These are phyloP conservation scores for Phlebopus sp. DNA, from an alignment of 1,284 basidiomycete species.

Conservation along the genomic window DNA sequence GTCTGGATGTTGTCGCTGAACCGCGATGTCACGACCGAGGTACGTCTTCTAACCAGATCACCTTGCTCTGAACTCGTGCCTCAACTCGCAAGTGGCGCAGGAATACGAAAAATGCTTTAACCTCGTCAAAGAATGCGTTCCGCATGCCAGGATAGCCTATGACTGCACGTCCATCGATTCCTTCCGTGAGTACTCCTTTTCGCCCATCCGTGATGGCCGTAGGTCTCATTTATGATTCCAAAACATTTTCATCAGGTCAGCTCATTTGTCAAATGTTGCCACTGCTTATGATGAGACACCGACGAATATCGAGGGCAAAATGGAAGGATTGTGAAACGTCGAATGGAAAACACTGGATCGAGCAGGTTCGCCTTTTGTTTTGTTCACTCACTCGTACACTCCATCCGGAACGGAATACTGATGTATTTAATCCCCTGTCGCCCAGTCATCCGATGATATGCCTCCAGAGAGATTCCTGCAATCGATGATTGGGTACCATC, in stretches of 20 bases:
- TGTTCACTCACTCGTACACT: not conserved
- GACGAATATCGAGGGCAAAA: constrained; percentile 68
- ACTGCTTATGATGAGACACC: constrained; percentile 79
- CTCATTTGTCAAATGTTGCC: constrained; percentile 72
- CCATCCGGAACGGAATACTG: not conserved
- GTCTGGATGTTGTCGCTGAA: constrained; percentile 78
- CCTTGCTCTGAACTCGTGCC: constrained; percentile 4
- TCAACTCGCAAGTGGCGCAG: constrained; percentile 33
- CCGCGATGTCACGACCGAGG: constrained; percentile 64
- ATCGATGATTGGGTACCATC: constrained; percentile 77
- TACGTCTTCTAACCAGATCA: constrained; percentile 30
- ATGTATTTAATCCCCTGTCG: constrained; percentile 5
- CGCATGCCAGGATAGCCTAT: constrained; percentile 50
- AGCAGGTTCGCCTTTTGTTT: constrained; percentile 51
- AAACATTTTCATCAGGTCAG: constrained; percentile 44
- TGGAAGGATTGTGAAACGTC: constrained; percentile 64
- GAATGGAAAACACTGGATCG: constrained; percentile 76
- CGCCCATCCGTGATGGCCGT: not conserved
- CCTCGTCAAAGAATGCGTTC: constrained; percentile 53
- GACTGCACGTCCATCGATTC: constrained; percentile 56
- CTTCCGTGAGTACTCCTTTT: constrained; percentile 49
- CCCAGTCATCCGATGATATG: constrained; percentile 44
- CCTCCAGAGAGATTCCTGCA: constrained; percentile 59
- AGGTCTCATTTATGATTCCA: not conserved
- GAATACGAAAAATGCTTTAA: constrained; percentile 67